Percentiles rank a stretch among this genome's conserved stretches.
Conservation (phyloP, 345 rosid species). For the Gossypium australe region DNA sequence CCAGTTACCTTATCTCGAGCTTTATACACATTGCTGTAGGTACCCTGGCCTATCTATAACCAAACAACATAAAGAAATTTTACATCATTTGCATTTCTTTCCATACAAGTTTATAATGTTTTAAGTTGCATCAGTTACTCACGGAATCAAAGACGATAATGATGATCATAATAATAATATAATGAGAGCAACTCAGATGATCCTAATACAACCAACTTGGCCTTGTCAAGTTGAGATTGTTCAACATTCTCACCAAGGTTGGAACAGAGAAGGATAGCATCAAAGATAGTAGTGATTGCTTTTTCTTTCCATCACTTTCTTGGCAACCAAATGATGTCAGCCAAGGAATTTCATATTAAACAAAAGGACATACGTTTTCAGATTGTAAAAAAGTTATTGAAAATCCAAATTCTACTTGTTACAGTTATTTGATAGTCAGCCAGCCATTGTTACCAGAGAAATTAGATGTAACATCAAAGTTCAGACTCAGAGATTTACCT, state of each 20-base stretch:
- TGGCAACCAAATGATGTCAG: neutral
- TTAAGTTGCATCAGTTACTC: neutral
- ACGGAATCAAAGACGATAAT: neutral
- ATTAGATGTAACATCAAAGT: neutral
- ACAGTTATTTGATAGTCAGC: neutral
- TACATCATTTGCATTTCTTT: neutral
- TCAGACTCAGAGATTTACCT: constrained; percentile 25
- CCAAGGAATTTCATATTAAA: neutral
- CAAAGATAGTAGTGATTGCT: neutral
- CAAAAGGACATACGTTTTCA: neutral
- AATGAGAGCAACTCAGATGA: neutral
- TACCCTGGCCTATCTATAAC: constrained; percentile 52
- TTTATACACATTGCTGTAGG: constrained; percentile 75
- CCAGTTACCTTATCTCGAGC: constrained; percentile 66
- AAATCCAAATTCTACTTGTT: neutral
- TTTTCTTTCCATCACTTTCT: neutral
- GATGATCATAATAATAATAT: neutral
- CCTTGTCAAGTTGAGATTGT: neutral
- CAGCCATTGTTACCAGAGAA: neutral
- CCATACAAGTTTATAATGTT: neutral
- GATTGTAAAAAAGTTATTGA: neutral
- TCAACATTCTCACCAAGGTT: neutral
- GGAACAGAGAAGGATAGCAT: neutral
- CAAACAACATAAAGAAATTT: constrained; percentile 9
- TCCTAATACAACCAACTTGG: neutral